These are phyloP conservation scores for Stagonosporopsis tanaceti DNA, from an alignment of 2,329 filamentous ascomycete genomes.

Conservation along the genomic window DNA sequence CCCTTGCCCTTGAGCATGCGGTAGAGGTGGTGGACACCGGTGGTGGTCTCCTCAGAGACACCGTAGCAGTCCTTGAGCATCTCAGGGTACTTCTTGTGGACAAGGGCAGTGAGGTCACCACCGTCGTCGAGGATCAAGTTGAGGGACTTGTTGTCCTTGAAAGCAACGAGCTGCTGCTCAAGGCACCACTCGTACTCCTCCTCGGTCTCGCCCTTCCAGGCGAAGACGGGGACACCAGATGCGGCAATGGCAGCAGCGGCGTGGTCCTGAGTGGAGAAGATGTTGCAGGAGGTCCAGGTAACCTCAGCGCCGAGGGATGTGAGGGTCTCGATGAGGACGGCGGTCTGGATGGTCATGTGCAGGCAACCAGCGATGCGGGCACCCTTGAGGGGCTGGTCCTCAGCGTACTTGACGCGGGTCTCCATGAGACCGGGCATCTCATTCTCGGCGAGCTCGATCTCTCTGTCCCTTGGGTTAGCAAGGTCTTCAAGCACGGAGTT, in stretches of 20 bases:
- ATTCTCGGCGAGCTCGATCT: conserved; percentile 95
- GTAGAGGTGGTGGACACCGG: conserved; percentile 99
- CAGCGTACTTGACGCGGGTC: conserved; percentile 88
- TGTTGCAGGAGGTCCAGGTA: conserved; percentile 99
- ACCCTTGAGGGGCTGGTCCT: conserved; percentile 91
- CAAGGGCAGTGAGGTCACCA: conserved; percentile 93
- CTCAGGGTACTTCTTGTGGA: conserved; percentile 98
- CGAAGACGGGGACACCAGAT: conserved; percentile 85
- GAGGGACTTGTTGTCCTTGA: conserved; percentile 95
- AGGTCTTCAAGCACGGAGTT: neutral
- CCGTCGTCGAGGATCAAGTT: conserved; percentile 99
- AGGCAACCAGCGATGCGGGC: conserved; percentile 97
- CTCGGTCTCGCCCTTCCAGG: conserved; percentile 93
- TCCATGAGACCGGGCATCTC: conserved; percentile 97
- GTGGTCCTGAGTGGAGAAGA: conserved; percentile 99
- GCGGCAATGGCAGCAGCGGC: conserved; percentile 97
- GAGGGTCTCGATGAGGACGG: conserved; percentile 98
- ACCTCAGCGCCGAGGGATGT: conserved; percentile 94
- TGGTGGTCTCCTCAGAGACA: conserved; percentile 99
- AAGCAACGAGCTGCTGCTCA: conserved; percentile 95
- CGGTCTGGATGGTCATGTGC: conserved; percentile 99
- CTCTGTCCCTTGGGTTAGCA: conserved; percentile 47
- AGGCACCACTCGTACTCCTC: conserved; percentile 99
- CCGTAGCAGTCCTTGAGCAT: conserved; percentile 98
- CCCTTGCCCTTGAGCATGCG: conserved; percentile 82